Evolutionary conservation across 345 rosid genomes (phyloP), one percentile per base, ranked within the genome.

Genomic region (Alliaria petiolata): DNA sequence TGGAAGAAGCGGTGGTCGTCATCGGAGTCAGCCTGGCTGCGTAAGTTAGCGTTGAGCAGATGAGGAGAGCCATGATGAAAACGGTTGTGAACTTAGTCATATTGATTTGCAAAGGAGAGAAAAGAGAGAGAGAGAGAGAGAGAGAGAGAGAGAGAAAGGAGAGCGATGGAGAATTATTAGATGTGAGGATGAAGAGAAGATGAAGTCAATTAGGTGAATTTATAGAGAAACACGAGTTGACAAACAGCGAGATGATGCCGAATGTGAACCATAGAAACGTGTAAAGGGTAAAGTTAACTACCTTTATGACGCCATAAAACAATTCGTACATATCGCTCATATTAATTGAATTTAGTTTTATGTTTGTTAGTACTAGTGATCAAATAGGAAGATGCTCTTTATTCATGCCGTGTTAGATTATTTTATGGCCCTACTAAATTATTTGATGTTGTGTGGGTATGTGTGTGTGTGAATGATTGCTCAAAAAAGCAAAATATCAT

Each of bases 11-110:
- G 69, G 16, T 53, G n/a, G 76, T 44, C 40, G 57, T 55, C 36
- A 77, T 77, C 2, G 91, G 86, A 39, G 44, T 73, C 1, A 79
- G 78, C 17, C 95, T 80, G 38, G 80, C 78, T 22, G 87, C 88
- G 65, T 68, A 65, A 62, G 79, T 60, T 51, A 79, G 63, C 25
- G 85, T 49, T 33, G 87, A 80, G 72, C 84, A 65, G 28, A 88
- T 80, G 70, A 86, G 77, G 30, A 88, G 74, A 73, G 83, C 42
- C 15, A 86, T 33, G 44, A 83, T 11, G 77, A 84, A 65, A 44
- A 79, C 55, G 51, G 80, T 52, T 51, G 65, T 50, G 67, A 75
- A 72, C 68, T 77, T 83, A 39, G 82, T 67, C 89, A 83, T 76
- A 62, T 58, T 51, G 49, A 66, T 15, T 53, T 62, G 13, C 36